These are phyloP conservation scores for Cucurbita maxima DNA, from an alignment of 306 rosid species.

Conservation along the genomic window DNA sequence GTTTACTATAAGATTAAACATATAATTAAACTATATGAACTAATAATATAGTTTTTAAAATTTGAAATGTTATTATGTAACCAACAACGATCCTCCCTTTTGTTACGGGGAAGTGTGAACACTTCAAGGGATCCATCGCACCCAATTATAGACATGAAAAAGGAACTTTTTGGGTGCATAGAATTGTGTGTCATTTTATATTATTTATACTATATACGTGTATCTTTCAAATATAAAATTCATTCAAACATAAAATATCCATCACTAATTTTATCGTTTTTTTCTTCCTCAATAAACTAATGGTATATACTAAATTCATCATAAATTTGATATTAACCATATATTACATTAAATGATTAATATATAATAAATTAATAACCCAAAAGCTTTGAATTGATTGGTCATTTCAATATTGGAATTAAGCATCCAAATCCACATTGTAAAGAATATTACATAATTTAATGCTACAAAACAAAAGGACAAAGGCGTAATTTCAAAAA, in stretches of 20 bases:
- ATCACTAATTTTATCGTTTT: too few relatives aligned
- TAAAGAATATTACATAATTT: background rate
- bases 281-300: too few relatives aligned
- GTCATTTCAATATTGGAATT: background rate
- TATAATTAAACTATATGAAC: too few relatives aligned
- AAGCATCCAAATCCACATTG: background rate
- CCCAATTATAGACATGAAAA: background rate
- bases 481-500: background rate
- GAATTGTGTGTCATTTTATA: background rate
- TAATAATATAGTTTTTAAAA: too few relatives aligned
- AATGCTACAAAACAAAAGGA: background rate
- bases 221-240: background rate
- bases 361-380: background rate
- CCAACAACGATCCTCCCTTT: too few relatives aligned
- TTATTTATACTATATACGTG: background rate
- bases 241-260: too few relatives aligned
- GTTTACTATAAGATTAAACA: too few relatives aligned
- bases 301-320: too few relatives aligned
- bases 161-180: background rate
- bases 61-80: too few relatives aligned
- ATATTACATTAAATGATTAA: too few relatives aligned
- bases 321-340: too few relatives aligned
- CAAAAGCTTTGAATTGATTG: background rate
- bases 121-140: background rate
- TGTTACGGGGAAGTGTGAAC: background rate